Percentiles rank a stretch among this genome's conserved stretches.
Evolutionary conservation across 78 protist species (phyloP).

Genomic region (Anaeramoeba flamelloides): DNA sequence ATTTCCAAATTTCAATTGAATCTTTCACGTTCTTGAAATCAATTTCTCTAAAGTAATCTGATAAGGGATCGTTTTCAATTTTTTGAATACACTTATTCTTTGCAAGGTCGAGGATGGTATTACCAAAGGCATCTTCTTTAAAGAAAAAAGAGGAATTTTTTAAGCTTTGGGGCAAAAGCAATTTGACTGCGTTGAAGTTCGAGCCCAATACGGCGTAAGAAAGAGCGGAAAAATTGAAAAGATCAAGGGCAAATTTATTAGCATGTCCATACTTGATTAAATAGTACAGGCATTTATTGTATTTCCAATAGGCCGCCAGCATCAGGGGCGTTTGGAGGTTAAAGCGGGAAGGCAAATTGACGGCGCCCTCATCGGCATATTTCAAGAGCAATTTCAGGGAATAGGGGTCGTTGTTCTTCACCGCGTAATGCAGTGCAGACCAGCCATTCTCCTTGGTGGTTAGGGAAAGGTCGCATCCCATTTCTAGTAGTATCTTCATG

Average conservation of each 20-base stretch:
- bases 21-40: too few relatives aligned
- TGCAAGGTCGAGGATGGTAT: not conserved
- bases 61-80: too few relatives aligned
- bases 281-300: not conserved
- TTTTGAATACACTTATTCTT: too few relatives aligned
- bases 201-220: not conserved
- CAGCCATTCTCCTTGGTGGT: not conserved
- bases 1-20: too few relatives aligned
- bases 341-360: not conserved
- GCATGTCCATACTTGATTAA: not conserved
- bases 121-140: not conserved
- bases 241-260: not conserved
- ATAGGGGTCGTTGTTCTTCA: not conserved
- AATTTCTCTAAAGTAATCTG: too few relatives aligned
- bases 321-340: not conserved
- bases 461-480: not conserved
- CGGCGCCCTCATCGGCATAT: not conserved
- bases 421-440: not conserved
- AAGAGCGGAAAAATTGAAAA: not conserved
- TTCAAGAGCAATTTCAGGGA: not conserved
- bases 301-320: not conserved
- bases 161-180: not conserved
- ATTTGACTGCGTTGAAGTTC: not conserved
- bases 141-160: not conserved
- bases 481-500: not conserved